Base-by-base conservation (phyloP, 164 flowering plant species). In the Vitis rotundifolia region DNA sequence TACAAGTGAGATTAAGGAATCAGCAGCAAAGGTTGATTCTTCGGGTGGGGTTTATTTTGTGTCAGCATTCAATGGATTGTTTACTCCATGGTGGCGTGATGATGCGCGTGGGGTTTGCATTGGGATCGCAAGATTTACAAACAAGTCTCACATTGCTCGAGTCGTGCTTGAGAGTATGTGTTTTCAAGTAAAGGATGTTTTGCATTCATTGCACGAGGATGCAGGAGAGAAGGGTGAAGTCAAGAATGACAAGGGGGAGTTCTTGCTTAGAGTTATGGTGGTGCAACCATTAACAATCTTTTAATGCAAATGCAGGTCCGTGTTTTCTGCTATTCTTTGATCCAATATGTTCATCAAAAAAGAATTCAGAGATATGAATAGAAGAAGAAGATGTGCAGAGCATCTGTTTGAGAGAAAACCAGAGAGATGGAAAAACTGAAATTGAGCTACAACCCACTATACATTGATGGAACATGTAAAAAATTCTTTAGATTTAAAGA, bases 51-150 rank as follows among this genome's bases (percentile, higher is more conserved):
- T 95, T 37, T 93, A 95, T 61, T 93, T 95, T 73, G 99, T 95
- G 22, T 97, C 98, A 13, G 99, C 99, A 3, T 96, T 93, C 55
- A 91, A 87, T 74, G 99, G 99, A 48, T 73, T 95, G 61, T 91
- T 93, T 80, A 97, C 99, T 59, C 99, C 99, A 1, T 91, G 93
- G 93, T 95, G 99, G 99, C 86, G 98, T 37, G 99, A 96, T 73
- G 99, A 96, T 83, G 99, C 98, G 9, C 85, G 99, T 28, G 98
- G 99, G 2, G 93, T 89, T 47, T 87, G 89, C 62, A 77, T 96
- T 70, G 99, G 99, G 22, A 89, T 96, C 71, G 91, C 98, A 1
- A 82, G 98, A 83, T 93, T 80, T 71, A 96, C 98, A 2, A 87
- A 73, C 73, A 90, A 86, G 78, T 81, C 87, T 31, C 99, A 95